phyloP scores from a whole-genome alignment of 2,329 filamentous ascomycete genomes.

The Epichloe sp. region DNA sequence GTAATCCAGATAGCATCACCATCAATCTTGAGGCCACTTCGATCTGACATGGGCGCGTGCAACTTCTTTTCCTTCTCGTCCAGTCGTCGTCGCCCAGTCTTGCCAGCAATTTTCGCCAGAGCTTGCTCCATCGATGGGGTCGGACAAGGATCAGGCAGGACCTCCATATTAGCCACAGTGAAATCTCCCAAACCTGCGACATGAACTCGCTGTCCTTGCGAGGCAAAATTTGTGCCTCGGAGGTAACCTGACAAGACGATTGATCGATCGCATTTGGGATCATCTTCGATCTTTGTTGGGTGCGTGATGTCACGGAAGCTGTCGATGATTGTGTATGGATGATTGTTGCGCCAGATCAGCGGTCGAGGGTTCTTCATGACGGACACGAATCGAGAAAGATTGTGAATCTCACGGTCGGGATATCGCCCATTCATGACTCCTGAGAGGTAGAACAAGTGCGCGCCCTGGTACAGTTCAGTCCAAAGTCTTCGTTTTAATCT shows the following conservation, averaged over 20 bases:
- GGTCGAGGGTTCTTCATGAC: conserved; percentile 99
- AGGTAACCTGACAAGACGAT: conserved; percentile 89
- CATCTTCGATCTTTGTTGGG: conserved; percentile 77
- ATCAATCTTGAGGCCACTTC: conserved; percentile 88
- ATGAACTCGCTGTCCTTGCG: conserved; percentile 75
- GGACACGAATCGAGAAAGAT: conserved; percentile 84
- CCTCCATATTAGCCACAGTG: conserved; percentile 70
- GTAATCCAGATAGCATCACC: conserved; percentile 92
- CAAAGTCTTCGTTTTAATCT: conserved; percentile 89
- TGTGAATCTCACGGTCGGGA: conserved; percentile 91
- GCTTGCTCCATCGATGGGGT: conserved; percentile 86
- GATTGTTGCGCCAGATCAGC: conserved; percentile 91
- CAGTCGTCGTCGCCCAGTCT: conserved; percentile 63
- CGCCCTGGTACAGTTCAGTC: conserved; percentile 93
- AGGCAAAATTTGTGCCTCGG: conserved; percentile 84
- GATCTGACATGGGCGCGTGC: conserved; percentile 96
- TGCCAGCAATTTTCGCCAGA: conserved; percentile 70
- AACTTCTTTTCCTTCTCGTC: conserved; percentile 96
- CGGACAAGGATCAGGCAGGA: conserved; percentile 85
- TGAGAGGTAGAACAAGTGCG: conserved; percentile 92
- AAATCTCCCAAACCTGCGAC: conserved; percentile 87
- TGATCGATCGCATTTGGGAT: conserved; percentile 80
- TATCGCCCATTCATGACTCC: conserved; percentile 95
- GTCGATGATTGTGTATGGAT: conserved; percentile 88
- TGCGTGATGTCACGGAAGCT: conserved; percentile 92